Evolutionary conservation across 345 rosid species (phyloP).

Genomic region (Cardamine chenopodiifolia): DNA sequence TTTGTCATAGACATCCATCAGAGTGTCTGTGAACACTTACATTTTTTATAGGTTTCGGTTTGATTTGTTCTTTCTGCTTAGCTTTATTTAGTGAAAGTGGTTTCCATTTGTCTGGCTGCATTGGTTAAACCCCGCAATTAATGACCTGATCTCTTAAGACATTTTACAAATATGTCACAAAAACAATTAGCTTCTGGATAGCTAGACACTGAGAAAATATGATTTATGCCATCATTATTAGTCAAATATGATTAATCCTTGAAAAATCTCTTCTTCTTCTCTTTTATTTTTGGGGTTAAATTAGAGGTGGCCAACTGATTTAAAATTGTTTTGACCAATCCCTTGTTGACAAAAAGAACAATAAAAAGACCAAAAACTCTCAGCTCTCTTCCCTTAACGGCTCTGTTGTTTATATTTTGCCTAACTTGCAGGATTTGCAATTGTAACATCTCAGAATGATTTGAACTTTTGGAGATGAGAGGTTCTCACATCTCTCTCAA

Average conservation of each 20-base stretch:
- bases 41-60: slow-evolving; percentile 19
- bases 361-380: not conserved
- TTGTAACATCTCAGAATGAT: not conserved
- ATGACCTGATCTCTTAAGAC: slow-evolving; percentile 25
- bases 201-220: not conserved
- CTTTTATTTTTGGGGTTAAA: not conserved
- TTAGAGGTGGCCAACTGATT: not conserved
- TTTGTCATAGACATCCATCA: slow-evolving; percentile 33
- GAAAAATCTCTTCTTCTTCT: not conserved
- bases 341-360: not conserved
- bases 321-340: not conserved
- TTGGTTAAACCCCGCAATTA: slow-evolving; percentile 24
- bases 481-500: slow-evolving; percentile 5
- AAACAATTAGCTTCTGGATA: not conserved
- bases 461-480: not conserved
- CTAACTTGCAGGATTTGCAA: slow-evolving; percentile 6
- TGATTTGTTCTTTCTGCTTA: slow-evolving; percentile 40
- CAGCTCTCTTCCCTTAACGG: not conserved
- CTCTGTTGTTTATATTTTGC: not conserved
- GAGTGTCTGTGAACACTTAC: slow-evolving; percentile 33
- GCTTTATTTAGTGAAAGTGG: slow-evolving; percentile 43
- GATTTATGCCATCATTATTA: not conserved
- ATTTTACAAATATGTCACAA: slow-evolving; percentile 16
- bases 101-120: slow-evolving; percentile 33
- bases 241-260: not conserved